Percentiles rank a stretch among this genome's conserved stretches.
Evolutionary conservation across 352 stramenopile species (phyloP).

Genomic region (Phytophthora hibernalis): DNA sequence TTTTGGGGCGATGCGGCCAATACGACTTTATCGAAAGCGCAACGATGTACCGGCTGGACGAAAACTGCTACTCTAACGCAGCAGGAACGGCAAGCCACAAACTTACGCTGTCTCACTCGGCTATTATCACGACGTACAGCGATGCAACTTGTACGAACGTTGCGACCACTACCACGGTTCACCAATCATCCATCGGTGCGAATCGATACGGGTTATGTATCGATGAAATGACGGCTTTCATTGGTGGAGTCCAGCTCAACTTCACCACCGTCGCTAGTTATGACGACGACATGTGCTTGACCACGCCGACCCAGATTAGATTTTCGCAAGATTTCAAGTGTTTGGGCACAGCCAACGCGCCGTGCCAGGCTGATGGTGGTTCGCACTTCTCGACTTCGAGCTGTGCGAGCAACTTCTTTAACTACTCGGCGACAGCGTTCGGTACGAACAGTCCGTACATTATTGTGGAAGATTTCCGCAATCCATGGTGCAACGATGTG

Average conservation of each 20-base stretch:
- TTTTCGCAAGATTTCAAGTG: constrained; percentile 15
- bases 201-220: background rate
- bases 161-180: background rate
- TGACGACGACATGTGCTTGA: constrained; percentile 13
- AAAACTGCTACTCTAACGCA: constrained; percentile 25
- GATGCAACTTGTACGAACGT: constrained; percentile 10
- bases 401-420: background rate
- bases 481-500: constrained; percentile 5
- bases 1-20: background rate
- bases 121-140: constrained; percentile 14
- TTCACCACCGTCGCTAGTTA: constrained; percentile 6
- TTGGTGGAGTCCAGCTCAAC: background rate
- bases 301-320: background rate
- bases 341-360: background rate
- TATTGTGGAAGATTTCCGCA: constrained; percentile 5
- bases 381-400: background rate
- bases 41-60: constrained; percentile 10
- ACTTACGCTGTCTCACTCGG: constrained; percentile 13
- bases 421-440: background rate
- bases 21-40: background rate
- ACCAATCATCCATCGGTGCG: background rate
- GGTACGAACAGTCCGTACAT: constrained; percentile 10
- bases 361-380: background rate
- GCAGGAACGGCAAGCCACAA: constrained; percentile 6
- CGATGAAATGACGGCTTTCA: constrained; percentile 6